phyloP scores from a whole-genome alignment of 495 filamentous ascomycete genomes.

The Sporormia fimetaria region DNA sequence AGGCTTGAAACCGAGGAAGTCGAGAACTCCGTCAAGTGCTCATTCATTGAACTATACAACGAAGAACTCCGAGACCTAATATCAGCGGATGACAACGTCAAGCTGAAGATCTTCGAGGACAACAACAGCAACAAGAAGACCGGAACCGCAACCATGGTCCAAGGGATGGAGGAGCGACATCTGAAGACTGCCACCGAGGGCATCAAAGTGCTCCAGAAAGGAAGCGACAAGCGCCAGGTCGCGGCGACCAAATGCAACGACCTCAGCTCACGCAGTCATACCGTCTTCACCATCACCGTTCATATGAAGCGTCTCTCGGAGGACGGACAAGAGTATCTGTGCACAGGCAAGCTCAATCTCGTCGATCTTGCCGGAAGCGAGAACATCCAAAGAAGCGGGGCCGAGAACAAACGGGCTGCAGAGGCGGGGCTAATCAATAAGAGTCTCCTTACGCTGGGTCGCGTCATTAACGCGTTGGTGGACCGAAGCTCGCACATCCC shows the following conservation, averaged over 20 bases:
- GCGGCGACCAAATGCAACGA: constrained; percentile 98
- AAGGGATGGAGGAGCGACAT: constrained; percentile 94
- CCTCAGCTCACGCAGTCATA: constrained; percentile 88
- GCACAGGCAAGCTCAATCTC: constrained; percentile 85
- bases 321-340: constrained; percentile 82
- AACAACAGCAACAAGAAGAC: constrained; percentile 69
- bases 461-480: constrained; percentile 95
- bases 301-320: constrained; percentile 71
- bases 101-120: constrained; percentile 94
- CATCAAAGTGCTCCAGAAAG: constrained; percentile 76
- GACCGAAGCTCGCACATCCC: constrained; percentile 87
- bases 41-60: constrained; percentile 97
- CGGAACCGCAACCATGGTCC: constrained; percentile 67
- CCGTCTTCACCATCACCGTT: constrained; percentile 88
- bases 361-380: constrained; percentile 95
- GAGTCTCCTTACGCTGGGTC: constrained; percentile 82
- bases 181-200: constrained; percentile 77
- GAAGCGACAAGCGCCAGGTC: constrained; percentile 87
- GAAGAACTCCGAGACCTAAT: constrained; percentile 89
- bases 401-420: constrained; percentile 91
- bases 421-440: constrained; percentile 98
- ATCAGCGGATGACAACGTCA: constrained; percentile 63
- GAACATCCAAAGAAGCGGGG: constrained; percentile 91
- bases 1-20: constrained; percentile 66
- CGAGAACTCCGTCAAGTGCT: constrained; percentile 90